Evolutionary conservation across 2,329 filamentous ascomycete species (phyloP), one percentile per base, ranked within the genome.

Genomic region (Coniella vitis): DNA sequence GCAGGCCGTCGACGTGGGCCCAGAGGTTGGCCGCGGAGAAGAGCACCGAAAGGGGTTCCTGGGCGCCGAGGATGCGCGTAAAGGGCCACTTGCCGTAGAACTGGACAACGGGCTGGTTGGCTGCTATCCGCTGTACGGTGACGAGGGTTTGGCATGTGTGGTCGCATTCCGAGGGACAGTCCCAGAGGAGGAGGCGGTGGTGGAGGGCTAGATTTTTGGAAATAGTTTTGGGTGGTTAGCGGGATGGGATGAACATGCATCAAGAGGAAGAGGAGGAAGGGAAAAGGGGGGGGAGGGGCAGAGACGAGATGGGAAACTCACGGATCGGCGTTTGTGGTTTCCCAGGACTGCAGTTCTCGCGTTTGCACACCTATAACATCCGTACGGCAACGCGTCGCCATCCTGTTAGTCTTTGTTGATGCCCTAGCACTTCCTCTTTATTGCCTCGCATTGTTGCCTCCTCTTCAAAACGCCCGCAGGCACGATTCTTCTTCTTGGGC

Each of bases 31-130:
- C 79, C 45, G 95, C 75, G 56, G 87, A 95, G 75, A 96, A 98
- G 62, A 96, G 73, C 57, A 97, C 91, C 44, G 84, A 90, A 65
- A 90, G 89, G 51, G 91, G 90, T 71, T 98, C 93, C 70, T 98
- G 93, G 73, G 95, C 86, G 65, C 93, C 93, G 47, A 94, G 69
- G 61, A 96, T 78, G 57, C 93, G 87, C 66, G 84, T 75, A 70
- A 98, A 98, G 35, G 93, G 93, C 93, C 93, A 98, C 78, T 98
- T 98, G 29, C 93, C 93, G 71, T 98, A 90, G 74, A 90, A 98
- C 70, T 98, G 93, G 49, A 91, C 84, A 43, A 96, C 68, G 10
- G 83, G 78, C 25, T 81, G 78, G 52, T 81, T 77, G 54, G 78
- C 72, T 21, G 78, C 71, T 56, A 90, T 69, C 55, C 91, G 88